These are phyloP conservation scores for Paratrimastix pyriformis DNA, from an alignment of 78 protist species.

Conservation along the genomic window DNA sequence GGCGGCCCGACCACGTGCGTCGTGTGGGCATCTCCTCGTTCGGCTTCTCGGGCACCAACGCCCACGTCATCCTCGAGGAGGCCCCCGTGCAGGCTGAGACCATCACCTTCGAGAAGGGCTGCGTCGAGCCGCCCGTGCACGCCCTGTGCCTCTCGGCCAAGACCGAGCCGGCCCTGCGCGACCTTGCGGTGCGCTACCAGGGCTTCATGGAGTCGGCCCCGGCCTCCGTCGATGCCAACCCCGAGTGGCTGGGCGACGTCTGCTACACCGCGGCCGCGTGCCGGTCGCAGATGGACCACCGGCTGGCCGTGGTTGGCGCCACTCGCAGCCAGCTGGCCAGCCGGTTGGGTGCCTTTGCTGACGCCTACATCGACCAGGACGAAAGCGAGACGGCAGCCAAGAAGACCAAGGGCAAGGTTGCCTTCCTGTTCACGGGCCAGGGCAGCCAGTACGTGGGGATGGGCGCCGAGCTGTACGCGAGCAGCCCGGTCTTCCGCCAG, in stretches of 20 bases:
- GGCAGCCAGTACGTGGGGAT: slow-evolving; percentile 53
- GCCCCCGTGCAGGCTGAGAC: background rate
- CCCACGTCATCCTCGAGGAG: background rate
- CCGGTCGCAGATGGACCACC: background rate
- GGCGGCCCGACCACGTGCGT: background rate
- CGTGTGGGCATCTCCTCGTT: background rate
- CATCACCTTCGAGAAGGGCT: no score
- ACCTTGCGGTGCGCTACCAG: background rate
- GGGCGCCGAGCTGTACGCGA: slow-evolving; percentile 38
- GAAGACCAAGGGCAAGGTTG: slow-evolving; percentile 9
- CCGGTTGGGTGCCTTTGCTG: background rate
- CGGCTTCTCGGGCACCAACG: slow-evolving; percentile 14
- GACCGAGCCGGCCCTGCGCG: background rate
- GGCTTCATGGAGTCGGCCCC: no score
- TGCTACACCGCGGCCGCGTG: slow-evolving; percentile 8
- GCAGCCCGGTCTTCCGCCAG: background rate
- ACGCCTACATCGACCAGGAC: background rate
- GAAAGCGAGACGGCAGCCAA: background rate
- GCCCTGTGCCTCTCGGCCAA: background rate
- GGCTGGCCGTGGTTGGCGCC: background rate
- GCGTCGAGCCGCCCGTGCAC: background rate
- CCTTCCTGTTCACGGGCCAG: slow-evolving; percentile 57
- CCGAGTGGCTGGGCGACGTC: background rate
- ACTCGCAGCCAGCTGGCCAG: background rate
- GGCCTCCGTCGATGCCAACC: background rate